Evolutionary conservation across 768 basidiomycete genomes (phyloP).

Genomic region (Amanita subjunquillea): DNA sequence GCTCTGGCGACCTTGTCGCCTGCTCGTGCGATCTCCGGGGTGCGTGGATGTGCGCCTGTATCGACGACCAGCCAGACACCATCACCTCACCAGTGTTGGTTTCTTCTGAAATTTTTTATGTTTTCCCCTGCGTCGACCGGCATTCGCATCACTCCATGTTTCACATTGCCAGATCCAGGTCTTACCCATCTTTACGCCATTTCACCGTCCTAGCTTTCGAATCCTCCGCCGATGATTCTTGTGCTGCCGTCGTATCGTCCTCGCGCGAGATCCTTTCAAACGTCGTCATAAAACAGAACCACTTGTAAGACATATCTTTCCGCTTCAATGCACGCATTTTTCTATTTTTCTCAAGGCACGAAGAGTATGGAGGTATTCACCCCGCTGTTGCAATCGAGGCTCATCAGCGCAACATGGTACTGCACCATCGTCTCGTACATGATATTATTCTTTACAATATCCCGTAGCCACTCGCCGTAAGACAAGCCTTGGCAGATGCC

Average conservation of each 20-base stretch:
- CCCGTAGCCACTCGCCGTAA: conserved; percentile 65
- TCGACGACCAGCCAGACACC: conserved; percentile 5
- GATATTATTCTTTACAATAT: neutral
- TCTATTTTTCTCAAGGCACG: conserved; percentile 33
- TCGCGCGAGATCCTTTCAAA: conserved; percentile 66
- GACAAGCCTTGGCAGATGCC: conserved; percentile 57
- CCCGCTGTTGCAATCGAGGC: conserved; percentile 66
- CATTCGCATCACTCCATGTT: neutral
- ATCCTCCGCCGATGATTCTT: conserved; percentile 91
- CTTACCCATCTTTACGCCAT: neutral
- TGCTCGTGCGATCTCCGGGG: conserved; percentile 32
- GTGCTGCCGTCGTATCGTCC: conserved; percentile 77
- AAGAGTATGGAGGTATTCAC: conserved; percentile 62
- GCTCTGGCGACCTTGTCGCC: conserved; percentile 21
- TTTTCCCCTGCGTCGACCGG: neutral
- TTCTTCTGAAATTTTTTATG: neutral
- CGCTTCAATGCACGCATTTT: neutral
- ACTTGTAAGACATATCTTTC: conserved; percentile 25
- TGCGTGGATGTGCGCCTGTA: conserved; percentile 13
- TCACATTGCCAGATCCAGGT: neutral
- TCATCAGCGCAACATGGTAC: conserved; percentile 74
- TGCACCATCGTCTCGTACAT: neutral
- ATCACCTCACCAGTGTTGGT: neutral
- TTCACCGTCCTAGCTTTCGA: conserved; percentile 74
- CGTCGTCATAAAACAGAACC: conserved; percentile 76